Evolutionary conservation across 2,329 filamentous ascomycete genomes (phyloP).

Genomic region (Tolypocladium sp.): DNA sequence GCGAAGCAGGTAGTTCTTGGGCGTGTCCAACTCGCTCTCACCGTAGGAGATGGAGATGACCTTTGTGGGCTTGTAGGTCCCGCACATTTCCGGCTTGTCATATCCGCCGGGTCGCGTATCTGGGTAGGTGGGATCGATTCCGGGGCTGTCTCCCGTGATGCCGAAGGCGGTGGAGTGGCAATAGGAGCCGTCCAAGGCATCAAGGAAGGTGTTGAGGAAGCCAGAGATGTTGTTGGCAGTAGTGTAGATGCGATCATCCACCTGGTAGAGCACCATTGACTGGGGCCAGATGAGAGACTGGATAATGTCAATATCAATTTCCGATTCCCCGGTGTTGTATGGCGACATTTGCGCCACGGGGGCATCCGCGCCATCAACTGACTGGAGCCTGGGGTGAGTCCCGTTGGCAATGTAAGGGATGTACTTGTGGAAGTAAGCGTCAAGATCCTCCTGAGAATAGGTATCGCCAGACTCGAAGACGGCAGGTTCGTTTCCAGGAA

Average conservation of each 20-base stretch:
- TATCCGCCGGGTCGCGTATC: conserved; percentile 38
- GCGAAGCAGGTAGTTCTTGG: conserved; percentile 33
- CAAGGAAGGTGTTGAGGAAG: conserved; percentile 31
- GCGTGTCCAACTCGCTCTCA: conserved; percentile 35
- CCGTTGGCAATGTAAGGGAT: conserved; percentile 29
- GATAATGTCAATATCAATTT: conserved; percentile 38
- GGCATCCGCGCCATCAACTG: conserved; percentile 35
- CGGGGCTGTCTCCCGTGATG: conserved; percentile 6
- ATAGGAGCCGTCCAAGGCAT: conserved; percentile 43
- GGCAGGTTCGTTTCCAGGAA: conserved; percentile 41
- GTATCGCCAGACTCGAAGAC: conserved; percentile 41
- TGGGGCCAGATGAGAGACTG: conserved; percentile 43
- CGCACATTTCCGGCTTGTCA: conserved; percentile 24
- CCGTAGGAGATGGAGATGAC: conserved; percentile 36
- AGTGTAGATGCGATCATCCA: conserved; percentile 32
- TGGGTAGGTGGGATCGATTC: conserved; percentile 38
- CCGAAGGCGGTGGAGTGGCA: conserved; percentile 38
- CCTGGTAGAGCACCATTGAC: conserved; percentile 33
- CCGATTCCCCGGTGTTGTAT: conserved; percentile 32
- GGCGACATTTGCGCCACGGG: conserved; percentile 20
- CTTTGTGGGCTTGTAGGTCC: conserved; percentile 19
- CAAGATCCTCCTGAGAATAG: conserved; percentile 37
- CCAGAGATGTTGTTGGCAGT: conserved; percentile 33
- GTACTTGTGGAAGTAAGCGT: conserved; percentile 35
- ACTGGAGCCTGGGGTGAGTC: conserved; percentile 29